These are phyloP conservation scores for Vanilla planifolia DNA, from an alignment of 106 monocot species.

Conservation along the genomic window DNA sequence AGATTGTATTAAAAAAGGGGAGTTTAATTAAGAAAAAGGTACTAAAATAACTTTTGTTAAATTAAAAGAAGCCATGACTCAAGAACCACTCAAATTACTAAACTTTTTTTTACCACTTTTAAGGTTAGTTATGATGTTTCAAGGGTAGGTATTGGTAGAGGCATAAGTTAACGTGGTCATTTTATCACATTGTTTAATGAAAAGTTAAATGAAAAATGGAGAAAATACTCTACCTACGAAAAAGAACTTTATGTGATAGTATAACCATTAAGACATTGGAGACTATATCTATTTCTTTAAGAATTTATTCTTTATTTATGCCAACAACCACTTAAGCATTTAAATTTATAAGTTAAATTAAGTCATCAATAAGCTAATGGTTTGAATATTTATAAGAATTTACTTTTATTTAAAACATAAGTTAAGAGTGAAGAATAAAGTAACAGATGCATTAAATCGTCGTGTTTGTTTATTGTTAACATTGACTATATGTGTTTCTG, in stretches of 20 bases:
- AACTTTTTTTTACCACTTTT: conserved; percentile 4
- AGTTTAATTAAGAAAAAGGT: background rate
- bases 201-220: background rate
- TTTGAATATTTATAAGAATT: background rate
- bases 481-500: too few relatives aligned
- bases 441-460: too few relatives aligned
- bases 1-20: background rate
- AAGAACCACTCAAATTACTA: background rate
- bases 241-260: conserved; percentile 2
- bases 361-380: background rate
- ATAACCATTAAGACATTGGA: background rate
- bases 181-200: conserved; percentile 3
- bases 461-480: too few relatives aligned
- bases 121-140: conserved; percentile 6
- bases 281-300: background rate
- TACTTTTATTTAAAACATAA: too few relatives aligned
- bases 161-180: conserved; percentile 3
- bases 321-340: background rate
- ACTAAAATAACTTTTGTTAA: background rate
- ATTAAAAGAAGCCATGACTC: background rate
- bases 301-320: background rate
- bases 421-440: too few relatives aligned
- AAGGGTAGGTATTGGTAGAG: background rate
- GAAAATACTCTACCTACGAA: conserved; percentile 1
- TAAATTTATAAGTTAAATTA: background rate